phyloP scores from a whole-genome alignment of 768 basidiomycete species.

The Clathrus columnatus region DNA sequence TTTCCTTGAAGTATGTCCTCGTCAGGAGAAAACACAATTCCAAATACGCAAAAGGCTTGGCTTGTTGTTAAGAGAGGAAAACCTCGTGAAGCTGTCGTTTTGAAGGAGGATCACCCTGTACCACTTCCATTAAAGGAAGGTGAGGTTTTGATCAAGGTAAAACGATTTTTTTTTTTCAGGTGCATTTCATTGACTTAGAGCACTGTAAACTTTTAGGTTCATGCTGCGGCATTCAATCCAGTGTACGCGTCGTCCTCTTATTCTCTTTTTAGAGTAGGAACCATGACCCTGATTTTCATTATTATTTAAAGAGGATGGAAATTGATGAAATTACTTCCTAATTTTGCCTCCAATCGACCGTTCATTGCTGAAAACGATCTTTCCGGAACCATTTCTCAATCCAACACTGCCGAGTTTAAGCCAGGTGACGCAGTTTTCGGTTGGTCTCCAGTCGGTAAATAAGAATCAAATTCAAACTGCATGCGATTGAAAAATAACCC shows the following conservation, averaged over 20 bases:
- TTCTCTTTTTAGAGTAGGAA: not conserved
- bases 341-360: slow-evolving; percentile 38
- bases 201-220: slow-evolving; percentile 19
- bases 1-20: too few relatives aligned
- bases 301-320: slow-evolving; percentile 45
- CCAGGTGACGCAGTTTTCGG: slow-evolving; percentile 62
- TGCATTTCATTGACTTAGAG: not conserved
- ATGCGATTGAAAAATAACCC: not conserved
- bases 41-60: slow-evolving; percentile 19
- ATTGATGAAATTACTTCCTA: slow-evolving; percentile 40
- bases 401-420: slow-evolving; percentile 42
- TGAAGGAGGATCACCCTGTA: slow-evolving; percentile 22
- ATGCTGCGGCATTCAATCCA: slow-evolving; percentile 58
- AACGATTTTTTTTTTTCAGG: not conserved
- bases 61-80: slow-evolving; percentile 19
- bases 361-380: slow-evolving; percentile 53
- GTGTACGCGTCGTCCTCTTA: slow-evolving; percentile 31
- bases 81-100: slow-evolving; percentile 23
- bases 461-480: too few relatives aligned
- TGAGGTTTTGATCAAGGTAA: slow-evolving; percentile 39
- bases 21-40: not conserved
- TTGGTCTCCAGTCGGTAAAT: slow-evolving; percentile 32
- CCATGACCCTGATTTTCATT: not conserved
- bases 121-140: slow-evolving; percentile 27
- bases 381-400: slow-evolving; percentile 50